phyloP scores from a whole-genome alignment of 345 rosid species.

The Hirschfeldia incana region DNA sequence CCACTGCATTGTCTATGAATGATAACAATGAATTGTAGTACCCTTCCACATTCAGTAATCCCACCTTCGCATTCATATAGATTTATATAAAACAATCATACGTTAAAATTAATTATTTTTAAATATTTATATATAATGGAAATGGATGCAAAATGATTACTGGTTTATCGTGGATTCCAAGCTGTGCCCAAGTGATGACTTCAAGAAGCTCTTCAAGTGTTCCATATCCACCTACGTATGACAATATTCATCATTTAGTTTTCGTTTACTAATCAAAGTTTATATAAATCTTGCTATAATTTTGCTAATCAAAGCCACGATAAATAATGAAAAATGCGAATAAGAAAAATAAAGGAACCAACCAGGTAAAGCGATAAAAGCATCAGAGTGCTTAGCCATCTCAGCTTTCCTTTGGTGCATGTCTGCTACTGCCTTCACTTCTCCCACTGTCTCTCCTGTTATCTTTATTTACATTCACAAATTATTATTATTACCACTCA shows the following conservation, averaged over 20 bases:
- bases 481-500: slow-evolving; percentile 17
- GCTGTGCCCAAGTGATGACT: slow-evolving; percentile 87
- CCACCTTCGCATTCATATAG: slow-evolving; percentile 54
- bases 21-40: slow-evolving; percentile 73
- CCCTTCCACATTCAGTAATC: slow-evolving; percentile 77
- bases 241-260: slow-evolving; percentile 1
- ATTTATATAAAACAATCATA: not conserved
- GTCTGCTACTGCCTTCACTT: slow-evolving; percentile 76
- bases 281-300: not conserved
- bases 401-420: slow-evolving; percentile 90
- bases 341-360: slow-evolving; percentile 23
- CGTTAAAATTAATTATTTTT: not conserved
- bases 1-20: slow-evolving; percentile 75
- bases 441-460: slow-evolving; percentile 78
- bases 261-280: not conserved
- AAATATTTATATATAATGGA: not conserved
- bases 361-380: slow-evolving; percentile 86
- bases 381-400: slow-evolving; percentile 78
- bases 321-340: slow-evolving; percentile 7
- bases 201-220: slow-evolving; percentile 86
- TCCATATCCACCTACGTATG: slow-evolving; percentile 68
- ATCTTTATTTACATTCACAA: slow-evolving; percentile 45
- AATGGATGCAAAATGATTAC: slow-evolving; percentile 44
- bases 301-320: not conserved
- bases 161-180: slow-evolving; percentile 83